Evolutionary conservation across 2,329 filamentous ascomycete genomes (phyloP), one percentile per base, ranked within the genome.

Genomic region (Arthrinium phaeospermum): DNA sequence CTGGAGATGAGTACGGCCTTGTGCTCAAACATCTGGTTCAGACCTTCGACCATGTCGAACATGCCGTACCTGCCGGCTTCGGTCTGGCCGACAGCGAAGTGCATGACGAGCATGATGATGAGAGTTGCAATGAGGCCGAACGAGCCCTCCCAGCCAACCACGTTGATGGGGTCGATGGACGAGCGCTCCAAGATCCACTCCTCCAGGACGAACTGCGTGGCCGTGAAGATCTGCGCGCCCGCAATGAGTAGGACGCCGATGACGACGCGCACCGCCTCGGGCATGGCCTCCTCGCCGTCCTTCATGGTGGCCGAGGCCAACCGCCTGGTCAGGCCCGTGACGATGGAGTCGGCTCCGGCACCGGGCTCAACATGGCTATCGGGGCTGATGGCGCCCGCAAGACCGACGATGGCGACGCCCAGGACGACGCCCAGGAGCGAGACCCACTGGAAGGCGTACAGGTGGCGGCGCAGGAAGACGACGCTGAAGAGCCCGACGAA

Each of bases 401-500:
- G 87, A 22, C 96, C 96, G 34, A 99, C 96, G 61, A 98, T 80
- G 0, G 91, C 95, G 34, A 99, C 96, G 76, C 96, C 96, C 1
- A 92, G 78, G 19, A 99, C 94, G 16, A 98, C 96, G 44, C 97
- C 91, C 70, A 95, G 88, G 6, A 99, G 89, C 7, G 94, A 93
- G 72, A 94, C 85, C 96, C 96, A 99, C 82, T 99, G 96, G 85
- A 96, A 98, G n/a, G 93, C 81, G 74, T 91, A 90, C 46, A 99
- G 87, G 76, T 90, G 92, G 68, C 94, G 90, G 78, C 91, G 92
- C 72, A 99, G 86, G 82, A 99, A 98, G 16, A 97, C 79, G 41
- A 99, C 95, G 79, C 95, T 98, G 84, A 99, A 98, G 0, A 98
- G 85, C 0, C 96, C 96, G 27, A 99, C 96, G 78, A 99, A 99